phyloP scores from a whole-genome alignment of 2,329 filamentous ascomycete genomes.

The Thelonectria olida region DNA sequence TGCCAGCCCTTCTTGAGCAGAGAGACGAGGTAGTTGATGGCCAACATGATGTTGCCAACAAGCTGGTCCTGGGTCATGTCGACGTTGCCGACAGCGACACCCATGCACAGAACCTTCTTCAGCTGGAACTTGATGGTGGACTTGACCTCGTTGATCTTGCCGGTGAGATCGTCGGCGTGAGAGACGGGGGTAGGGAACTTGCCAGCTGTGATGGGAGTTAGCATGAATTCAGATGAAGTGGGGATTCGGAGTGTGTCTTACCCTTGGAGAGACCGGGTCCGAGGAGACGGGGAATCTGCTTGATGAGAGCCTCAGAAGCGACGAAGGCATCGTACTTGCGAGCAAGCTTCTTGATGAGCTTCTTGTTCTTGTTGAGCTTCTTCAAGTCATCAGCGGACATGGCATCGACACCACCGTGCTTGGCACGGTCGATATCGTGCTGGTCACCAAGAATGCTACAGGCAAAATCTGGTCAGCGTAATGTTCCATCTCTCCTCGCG shows the following conservation, averaged over 20 bases:
- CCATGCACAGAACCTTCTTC: slow-evolving; percentile 99
- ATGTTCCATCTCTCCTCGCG: neutral
- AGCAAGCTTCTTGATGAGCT: slow-evolving; percentile 99
- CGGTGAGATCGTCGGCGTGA: slow-evolving; percentile 90
- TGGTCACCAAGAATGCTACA: slow-evolving; percentile 70
- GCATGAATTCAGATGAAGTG: neutral
- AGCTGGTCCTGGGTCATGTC: slow-evolving; percentile 97
- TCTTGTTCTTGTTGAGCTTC: slow-evolving; percentile 99
- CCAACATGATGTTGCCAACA: slow-evolving; percentile 98
- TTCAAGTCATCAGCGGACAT: slow-evolving; percentile 99
- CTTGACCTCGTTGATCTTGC: slow-evolving; percentile 99
- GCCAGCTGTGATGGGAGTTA: slow-evolving; percentile 71
- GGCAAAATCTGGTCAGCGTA: slow-evolving; percentile 24
- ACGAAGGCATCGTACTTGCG: slow-evolving; percentile 99
- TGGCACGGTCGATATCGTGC: slow-evolving; percentile 99
- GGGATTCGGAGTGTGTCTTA: slow-evolving; percentile 51
- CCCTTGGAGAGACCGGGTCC: slow-evolving; percentile 98
- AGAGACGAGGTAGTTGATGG: slow-evolving; percentile 99
- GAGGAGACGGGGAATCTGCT: slow-evolving; percentile 99
- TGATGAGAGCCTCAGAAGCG: slow-evolving; percentile 96
- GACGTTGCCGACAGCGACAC: slow-evolving; percentile 98
- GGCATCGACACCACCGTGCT: slow-evolving; percentile 98
- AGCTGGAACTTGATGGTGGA: slow-evolving; percentile 99
- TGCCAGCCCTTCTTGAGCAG: slow-evolving; percentile 99
- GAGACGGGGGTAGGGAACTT: slow-evolving; percentile 99